A percentile compares a stretch with the other conserved stretches of the same genome.
Evolutionary conservation across 371 early-diverging fungal genomes (phyloP).

Genomic region (Cokeromyces recurvatus): DNA sequence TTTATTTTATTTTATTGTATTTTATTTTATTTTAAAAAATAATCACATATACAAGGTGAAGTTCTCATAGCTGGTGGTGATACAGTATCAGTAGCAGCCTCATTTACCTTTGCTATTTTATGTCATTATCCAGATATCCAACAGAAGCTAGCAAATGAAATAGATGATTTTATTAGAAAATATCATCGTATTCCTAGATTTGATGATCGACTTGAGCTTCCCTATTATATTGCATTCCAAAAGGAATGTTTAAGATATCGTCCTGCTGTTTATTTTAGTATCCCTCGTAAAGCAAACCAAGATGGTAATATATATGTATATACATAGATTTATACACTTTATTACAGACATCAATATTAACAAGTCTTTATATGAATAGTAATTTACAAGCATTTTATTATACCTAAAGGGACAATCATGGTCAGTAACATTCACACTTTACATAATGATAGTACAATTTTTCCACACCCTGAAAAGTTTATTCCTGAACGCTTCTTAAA

Average conservation of each 20-base stretch:
- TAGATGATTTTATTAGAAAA: constrained; percentile 14
- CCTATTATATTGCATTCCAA: constrained; percentile 21
- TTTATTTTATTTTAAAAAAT: background rate
- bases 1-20: no score
- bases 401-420: constrained; percentile 13
- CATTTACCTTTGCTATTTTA: constrained; percentile 11
- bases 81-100: constrained; percentile 1
- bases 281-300: constrained; percentile 24
- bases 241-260: constrained; percentile 27
- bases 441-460: background rate
- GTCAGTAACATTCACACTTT: constrained; percentile 10
- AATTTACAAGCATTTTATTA: constrained; percentile 12
- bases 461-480: constrained; percentile 15
- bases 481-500: constrained; percentile 21
- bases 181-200: constrained; percentile 16
- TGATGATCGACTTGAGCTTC: constrained; percentile 11
- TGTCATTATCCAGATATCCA: constrained; percentile 17
- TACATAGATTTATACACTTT: no score
- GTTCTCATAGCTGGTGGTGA: constrained; percentile 10
- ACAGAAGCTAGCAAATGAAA: constrained; percentile 7
- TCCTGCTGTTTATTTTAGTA: constrained; percentile 19
- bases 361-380: no score
- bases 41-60: constrained; percentile 8
- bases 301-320: constrained; percentile 28
- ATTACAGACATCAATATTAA: no score